Evolutionary conservation across 1,284 basidiomycete species (phyloP).

Genomic region (Malassezia obtusa): DNA sequence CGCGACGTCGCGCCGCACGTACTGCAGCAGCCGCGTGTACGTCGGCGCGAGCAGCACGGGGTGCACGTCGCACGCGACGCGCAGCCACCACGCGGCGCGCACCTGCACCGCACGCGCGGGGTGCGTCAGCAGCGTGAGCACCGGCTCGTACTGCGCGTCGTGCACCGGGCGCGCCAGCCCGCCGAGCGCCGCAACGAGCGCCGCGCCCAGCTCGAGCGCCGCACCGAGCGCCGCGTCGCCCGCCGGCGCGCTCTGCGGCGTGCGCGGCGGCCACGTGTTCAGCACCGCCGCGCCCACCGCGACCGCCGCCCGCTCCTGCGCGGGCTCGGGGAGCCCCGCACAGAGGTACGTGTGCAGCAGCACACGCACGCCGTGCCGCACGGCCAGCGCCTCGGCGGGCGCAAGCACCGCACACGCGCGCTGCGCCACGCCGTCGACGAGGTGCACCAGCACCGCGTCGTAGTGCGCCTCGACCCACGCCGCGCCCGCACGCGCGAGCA

Average conservation of each 20-base stretch:
- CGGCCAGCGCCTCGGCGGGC: conserved; percentile 48
- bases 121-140: conserved; percentile 74
- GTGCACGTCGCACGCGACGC: conserved; percentile 78
- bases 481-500: conserved; percentile 66
- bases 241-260: conserved; percentile 72
- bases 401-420: conserved; percentile 18
- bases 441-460: conserved; percentile 64
- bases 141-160: conserved; percentile 75
- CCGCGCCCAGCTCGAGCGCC: conserved; percentile 71
- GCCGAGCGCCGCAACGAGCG: conserved; percentile 75
- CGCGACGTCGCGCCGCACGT: conserved; percentile 68
- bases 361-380: conserved; percentile 60
- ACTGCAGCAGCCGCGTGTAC: conserved; percentile 63
- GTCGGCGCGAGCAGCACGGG: conserved; percentile 72
- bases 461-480: conserved; percentile 77
- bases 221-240: conserved; percentile 64
- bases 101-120: conserved; percentile 77
- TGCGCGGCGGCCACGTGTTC: conserved; percentile 81
- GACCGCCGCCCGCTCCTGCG: conserved; percentile 81
- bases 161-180: conserved; percentile 82
- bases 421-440: conserved; percentile 59
- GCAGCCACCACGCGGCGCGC: conserved; percentile 73
- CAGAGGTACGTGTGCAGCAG: conserved; percentile 77
- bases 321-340: conserved; percentile 68
- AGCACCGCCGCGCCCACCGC: conserved; percentile 72